Conservation (phyloP, 345 rosid genomes). For the Eucalyptus regnans region DNA sequence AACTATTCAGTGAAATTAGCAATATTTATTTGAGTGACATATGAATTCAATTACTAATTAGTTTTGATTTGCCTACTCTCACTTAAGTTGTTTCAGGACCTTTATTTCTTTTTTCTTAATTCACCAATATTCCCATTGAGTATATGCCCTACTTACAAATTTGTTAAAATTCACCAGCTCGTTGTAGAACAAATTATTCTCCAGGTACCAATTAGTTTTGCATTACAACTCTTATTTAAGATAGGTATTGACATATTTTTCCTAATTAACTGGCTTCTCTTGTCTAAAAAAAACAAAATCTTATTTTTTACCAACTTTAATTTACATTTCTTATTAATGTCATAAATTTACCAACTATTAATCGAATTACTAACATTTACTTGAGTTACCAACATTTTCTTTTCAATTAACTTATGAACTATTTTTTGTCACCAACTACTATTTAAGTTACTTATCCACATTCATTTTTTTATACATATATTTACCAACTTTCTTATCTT, state of each 20-base stretch:
- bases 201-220: not conserved
- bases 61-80: not conserved
- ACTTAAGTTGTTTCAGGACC: not conserved
- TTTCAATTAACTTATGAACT: too few relatives aligned
- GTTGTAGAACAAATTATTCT: not conserved
- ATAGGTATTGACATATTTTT: not conserved
- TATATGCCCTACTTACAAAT: not conserved
- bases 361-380: not conserved
- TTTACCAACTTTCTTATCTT: not conserved
- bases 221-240: not conserved
- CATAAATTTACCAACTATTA: not conserved
- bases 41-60: not conserved
- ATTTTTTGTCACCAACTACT: too few relatives aligned
- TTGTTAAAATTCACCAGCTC: not conserved
- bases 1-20: not conserved
- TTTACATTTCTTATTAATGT: not conserved
- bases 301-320: not conserved
- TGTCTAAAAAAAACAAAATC: not conserved
- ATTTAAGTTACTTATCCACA: not conserved
- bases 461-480: not conserved
- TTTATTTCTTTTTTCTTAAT: not conserved
- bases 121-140: not conserved
- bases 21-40: not conserved
- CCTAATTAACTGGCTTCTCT: not conserved
- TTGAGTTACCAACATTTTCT: not conserved